Base-by-base conservation (phyloP, 495 filamentous ascomycete species). In the Hypoxylon fuscum region DNA sequence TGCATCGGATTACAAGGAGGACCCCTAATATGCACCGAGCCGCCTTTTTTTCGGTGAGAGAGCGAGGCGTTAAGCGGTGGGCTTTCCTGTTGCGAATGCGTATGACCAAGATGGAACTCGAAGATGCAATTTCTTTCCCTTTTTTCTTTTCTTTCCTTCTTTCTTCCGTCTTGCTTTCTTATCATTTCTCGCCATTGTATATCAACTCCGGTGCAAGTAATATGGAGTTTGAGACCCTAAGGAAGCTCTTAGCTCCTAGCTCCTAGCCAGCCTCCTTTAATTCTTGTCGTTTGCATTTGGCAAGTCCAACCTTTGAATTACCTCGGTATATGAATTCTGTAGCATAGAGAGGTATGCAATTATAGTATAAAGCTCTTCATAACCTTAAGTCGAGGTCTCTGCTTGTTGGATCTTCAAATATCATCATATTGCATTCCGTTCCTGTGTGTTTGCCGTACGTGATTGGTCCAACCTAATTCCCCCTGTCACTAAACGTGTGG, bases 21-120 rank as follows among this genome's bases (percentile, higher is more conserved):
- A 43, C 38, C 62, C 62, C 52, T 54, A 57, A 15, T 32, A 18
- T 32, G 63, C 48, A 52, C n/a, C 63, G 57, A 52, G 9, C 46
- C 48, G 57, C 37, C 41, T 37, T 57, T 51, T n/a, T 58, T 55
- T 60, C 51, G 52, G 57, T 53, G 60, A 38, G 40, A 37, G 46
- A 27, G 15, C 20, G 46, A 47, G 37, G 43, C 34, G 38, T 55
- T 55, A 18, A 17, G 31, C 42, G 51, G 17, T 48, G 45, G 38
- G 38, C 12, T 53, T 49, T 58, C 48, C 63, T 38, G 43, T 37
- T 44, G 31, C 47, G 52, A 56, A 37, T 52, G 10, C 18, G 31
- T 23, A 42, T 12, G 47, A 17, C 29, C 31, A 46, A 29, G 29
- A 23, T 5, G 12, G 22, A 18, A 29, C 18, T 22, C 49, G 32